phyloP scores from a whole-genome alignment of 345 rosid genomes.

The Streptanthus diversifolius region DNA sequence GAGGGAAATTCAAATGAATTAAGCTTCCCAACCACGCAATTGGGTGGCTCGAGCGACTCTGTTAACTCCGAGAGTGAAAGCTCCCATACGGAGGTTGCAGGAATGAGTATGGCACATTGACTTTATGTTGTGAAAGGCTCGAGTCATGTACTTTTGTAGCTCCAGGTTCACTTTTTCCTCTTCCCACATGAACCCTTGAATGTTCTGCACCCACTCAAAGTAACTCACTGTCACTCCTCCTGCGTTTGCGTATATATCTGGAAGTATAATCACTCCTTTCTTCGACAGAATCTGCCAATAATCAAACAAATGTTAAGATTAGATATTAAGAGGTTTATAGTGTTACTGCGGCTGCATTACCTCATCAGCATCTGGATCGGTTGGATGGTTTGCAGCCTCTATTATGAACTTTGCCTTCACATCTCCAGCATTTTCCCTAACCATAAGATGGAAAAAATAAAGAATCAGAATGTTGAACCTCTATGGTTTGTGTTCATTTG shows the following conservation, averaged over 20 bases:
- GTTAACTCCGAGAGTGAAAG: constrained; percentile 95
- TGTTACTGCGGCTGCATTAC: constrained; percentile 32
- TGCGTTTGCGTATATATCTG: constrained; percentile 95
- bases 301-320: constrained; percentile 14
- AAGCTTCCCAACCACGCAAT: constrained; percentile 97
- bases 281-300: constrained; percentile 75
- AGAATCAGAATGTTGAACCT: background rate
- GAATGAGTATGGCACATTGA: constrained; percentile 76
- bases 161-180: constrained; percentile 81
- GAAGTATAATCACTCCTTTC: constrained; percentile 91
- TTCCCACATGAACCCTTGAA: constrained; percentile 99
- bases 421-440: constrained; percentile 85
- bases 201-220: constrained; percentile 99
- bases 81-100: constrained; percentile 97
- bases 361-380: constrained; percentile 98
- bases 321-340: background rate
- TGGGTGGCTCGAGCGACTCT: constrained; percentile 88
- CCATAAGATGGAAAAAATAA: background rate
- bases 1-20: background rate
- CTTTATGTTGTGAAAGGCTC: constrained; percentile 83
- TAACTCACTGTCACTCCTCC: constrained; percentile 99
- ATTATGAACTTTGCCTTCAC: constrained; percentile 91
- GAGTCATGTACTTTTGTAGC: constrained; percentile 82
- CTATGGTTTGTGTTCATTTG: background rate
- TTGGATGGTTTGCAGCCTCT: constrained; percentile 98